Evolutionary conservation across 768 basidiomycete species (phyloP).

Genomic region (Cubamyces lactineus): DNA sequence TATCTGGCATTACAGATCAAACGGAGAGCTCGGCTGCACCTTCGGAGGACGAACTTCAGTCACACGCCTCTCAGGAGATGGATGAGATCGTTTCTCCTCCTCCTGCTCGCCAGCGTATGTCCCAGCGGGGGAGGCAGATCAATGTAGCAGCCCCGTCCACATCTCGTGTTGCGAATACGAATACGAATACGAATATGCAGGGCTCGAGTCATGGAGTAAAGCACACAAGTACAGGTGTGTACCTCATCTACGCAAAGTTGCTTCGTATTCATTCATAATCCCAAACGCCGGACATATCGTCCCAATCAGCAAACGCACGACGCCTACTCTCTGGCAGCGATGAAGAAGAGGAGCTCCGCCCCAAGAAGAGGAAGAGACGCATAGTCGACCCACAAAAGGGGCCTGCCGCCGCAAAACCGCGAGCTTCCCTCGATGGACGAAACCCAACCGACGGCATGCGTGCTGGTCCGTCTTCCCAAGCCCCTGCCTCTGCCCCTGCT

Average conservation of each 20-base stretch:
- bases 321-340: constrained; percentile 5
- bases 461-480: neutral
- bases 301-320: neutral
- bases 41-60: constrained; percentile 13
- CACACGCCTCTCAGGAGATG: constrained; percentile 1
- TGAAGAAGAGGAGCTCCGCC: neutral
- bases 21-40: constrained; percentile 3
- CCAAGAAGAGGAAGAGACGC: constrained; percentile 11
- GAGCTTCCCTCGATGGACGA: neutral
- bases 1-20: neutral
- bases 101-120: neutral
- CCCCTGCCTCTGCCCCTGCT: too few species aligned
- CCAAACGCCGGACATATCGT: neutral
- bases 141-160: neutral
- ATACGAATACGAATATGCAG: neutral
- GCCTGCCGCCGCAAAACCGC: constrained; percentile 1
- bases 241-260: too few species aligned
- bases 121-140: neutral
- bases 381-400: constrained; percentile 11
- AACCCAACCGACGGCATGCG: neutral
- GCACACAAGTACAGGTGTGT: constrained; percentile 1
- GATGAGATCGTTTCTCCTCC: constrained; percentile 1
- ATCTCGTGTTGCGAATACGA: neutral
- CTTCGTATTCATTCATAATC: neutral
- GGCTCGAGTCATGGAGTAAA: neutral